A percentile compares a stretch with the other conserved stretches of the same genome.
phyloP scores from a whole-genome alignment of 202 grass and related monocot genomes.

The Saccharum hybrid region DNA sequence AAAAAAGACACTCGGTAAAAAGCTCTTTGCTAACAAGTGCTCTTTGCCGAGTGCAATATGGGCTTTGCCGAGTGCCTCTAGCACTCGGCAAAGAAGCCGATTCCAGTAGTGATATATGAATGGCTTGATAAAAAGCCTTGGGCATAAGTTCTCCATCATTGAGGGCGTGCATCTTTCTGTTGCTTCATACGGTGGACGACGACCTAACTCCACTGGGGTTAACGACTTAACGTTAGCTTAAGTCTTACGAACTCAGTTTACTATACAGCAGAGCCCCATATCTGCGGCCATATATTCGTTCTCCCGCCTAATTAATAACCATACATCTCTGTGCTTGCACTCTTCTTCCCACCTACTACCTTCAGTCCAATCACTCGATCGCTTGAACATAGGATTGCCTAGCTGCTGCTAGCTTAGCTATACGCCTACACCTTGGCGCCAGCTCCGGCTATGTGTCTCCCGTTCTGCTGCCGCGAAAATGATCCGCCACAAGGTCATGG shows the following conservation, averaged over 20 bases:
- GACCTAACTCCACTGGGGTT: background rate
- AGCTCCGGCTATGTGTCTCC: slow-evolving; percentile 3
- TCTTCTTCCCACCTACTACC: background rate
- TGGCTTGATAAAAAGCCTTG: background rate
- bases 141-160: background rate
- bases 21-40: too few relatives aligned
- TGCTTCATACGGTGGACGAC: background rate
- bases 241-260: slow-evolving; percentile 5
- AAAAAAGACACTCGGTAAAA: too few relatives aligned
- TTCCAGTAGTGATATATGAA: too few relatives aligned
- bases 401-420: background rate
- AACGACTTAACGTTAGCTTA: background rate
- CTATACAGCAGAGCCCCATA: background rate
- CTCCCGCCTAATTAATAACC: background rate
- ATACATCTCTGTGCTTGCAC: background rate
- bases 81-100: too few relatives aligned
- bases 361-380: background rate
- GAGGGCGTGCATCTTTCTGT: background rate
- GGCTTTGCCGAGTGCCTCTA: too few relatives aligned
- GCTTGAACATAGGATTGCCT: background rate
- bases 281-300: slow-evolving; percentile 1
- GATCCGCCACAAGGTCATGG: too few relatives aligned
- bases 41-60: too few relatives aligned
- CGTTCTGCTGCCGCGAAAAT: background rate
- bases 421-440: too few relatives aligned